phyloP scores from a whole-genome alignment of 116 monocot genomes.

The Cymodocea nodosa region DNA sequence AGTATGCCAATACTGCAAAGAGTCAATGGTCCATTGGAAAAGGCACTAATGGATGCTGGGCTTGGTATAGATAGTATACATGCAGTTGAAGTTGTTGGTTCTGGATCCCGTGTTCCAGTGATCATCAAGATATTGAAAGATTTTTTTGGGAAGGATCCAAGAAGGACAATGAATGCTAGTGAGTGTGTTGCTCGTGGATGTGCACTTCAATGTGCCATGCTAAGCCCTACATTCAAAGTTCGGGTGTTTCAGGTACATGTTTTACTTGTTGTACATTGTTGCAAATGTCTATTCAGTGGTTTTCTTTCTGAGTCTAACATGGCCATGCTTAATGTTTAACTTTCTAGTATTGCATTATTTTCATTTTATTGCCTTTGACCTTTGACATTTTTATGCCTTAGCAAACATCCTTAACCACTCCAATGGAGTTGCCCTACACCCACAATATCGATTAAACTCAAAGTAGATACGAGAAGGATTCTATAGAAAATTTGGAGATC shows the following conservation, averaged over 20 bases:
- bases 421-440: too few species aligned
- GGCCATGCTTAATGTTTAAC: neutral
- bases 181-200: constrained; percentile 89
- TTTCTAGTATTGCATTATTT: neutral
- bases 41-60: constrained; percentile 55
- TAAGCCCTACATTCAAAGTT: constrained; percentile 86
- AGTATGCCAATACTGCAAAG: constrained; percentile 58
- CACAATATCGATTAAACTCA: too few species aligned
- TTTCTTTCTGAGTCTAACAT: neutral
- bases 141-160: constrained; percentile 73
- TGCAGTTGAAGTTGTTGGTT: constrained; percentile 78
- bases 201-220: constrained; percentile 89
- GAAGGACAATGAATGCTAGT: constrained; percentile 84
- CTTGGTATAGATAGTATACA: constrained; percentile 47
- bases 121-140: constrained; percentile 59
- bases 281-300: neutral
- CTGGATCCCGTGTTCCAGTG: constrained; percentile 76
- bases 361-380: too few species aligned
- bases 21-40: constrained; percentile 56
- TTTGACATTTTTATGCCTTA: too few species aligned
- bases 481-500: too few species aligned
- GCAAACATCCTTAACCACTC: too few species aligned
- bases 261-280: neutral
- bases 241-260: constrained; percentile 66
- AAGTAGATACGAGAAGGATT: too few species aligned